Conservation (phyloP, 2,329 filamentous ascomycete genomes). For the Talaromyces amestolkiae region DNA sequence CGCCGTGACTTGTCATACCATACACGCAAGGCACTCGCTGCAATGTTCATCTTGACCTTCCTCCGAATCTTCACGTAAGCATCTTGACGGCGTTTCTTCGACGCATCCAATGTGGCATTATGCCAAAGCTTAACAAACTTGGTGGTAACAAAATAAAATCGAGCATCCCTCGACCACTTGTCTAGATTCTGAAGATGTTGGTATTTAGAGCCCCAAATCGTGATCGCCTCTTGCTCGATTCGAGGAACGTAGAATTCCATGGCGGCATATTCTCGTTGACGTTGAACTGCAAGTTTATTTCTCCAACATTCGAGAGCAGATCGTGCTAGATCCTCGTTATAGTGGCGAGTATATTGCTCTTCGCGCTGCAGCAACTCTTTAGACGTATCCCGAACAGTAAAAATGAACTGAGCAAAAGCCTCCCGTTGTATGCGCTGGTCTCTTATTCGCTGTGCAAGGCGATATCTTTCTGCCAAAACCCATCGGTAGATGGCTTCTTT, state of each 20-base stretch:
- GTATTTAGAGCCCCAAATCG: conserved; percentile 37
- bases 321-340: conserved; percentile 34
- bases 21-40: conserved; percentile 39
- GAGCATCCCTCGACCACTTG: conserved; percentile 54
- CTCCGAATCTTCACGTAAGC: conserved; percentile 56
- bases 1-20: conserved; percentile 39
- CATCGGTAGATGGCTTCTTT: conserved; percentile 60
- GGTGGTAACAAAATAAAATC: conserved; percentile 56
- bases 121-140: conserved; percentile 53
- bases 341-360: conserved; percentile 34
- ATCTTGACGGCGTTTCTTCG: conserved; percentile 54
- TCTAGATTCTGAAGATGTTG: conserved; percentile 50
- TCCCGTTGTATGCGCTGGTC: conserved; percentile 42
- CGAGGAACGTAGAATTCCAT: conserved; percentile 45
- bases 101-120: conserved; percentile 48
- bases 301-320: conserved; percentile 40
- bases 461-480: conserved; percentile 52
- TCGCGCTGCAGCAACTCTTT: conserved; percentile 38
- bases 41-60: conserved; percentile 54
- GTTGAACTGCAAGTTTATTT: conserved; percentile 37
- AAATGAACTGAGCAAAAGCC: conserved; percentile 40
- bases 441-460: conserved; percentile 39
- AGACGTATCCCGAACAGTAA: conserved; percentile 39
- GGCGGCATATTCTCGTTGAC: conserved; percentile 41
- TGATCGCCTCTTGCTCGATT: conserved; percentile 40